Evolutionary conservation across 306 rosid species (phyloP), one percentile per base, ranked within the genome.

Genomic region (Prunus campanulata): DNA sequence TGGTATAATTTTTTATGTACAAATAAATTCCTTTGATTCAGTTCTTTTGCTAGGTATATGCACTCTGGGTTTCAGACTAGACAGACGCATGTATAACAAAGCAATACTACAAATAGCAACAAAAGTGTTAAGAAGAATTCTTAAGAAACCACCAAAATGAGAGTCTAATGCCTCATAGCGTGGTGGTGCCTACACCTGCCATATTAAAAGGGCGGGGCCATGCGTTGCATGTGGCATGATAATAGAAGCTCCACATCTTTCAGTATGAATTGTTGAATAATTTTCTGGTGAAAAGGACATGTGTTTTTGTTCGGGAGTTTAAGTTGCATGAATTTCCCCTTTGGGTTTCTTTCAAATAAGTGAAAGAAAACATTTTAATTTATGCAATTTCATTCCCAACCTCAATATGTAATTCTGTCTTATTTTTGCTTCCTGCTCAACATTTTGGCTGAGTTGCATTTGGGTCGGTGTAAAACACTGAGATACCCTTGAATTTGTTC

Each of bases 271-370:
- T 5, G 15, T 16, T 44, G 19, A 9, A 24, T 60, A 16, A 25
- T 72, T 39, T 73, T 12, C 46, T 60, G 46, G 77, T 19, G 8
- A 44, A 59, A 46, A 4, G 4, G 68, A 47, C 46, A 3, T 57
- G 8, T 24, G n/a, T 46, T 44, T 73, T 60, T 18, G 25, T 60
- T 27, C 44, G 25, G 19, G 20, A 19, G 15, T 4, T 30, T 47
- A 69, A 49, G 55, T 69, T 48, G 74, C 51, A 30, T 52, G 35
- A 64, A 52, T 35, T 66, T 32, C 52, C 52, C 24, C 56, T 65
- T 13, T 65, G 54, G 51, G 32, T 25, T 15, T 47, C 30, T 39
- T 24, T 55, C 48, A 56, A 35, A 9, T 24, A 56, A 72, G 5
- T 63, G 29, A 22, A 18, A 74, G 67, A 13, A 74, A 60, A 30